These are phyloP conservation scores for Xylaria polymorpha DNA, from an alignment of 2,329 filamentous ascomycete species.

Conservation along the genomic window DNA sequence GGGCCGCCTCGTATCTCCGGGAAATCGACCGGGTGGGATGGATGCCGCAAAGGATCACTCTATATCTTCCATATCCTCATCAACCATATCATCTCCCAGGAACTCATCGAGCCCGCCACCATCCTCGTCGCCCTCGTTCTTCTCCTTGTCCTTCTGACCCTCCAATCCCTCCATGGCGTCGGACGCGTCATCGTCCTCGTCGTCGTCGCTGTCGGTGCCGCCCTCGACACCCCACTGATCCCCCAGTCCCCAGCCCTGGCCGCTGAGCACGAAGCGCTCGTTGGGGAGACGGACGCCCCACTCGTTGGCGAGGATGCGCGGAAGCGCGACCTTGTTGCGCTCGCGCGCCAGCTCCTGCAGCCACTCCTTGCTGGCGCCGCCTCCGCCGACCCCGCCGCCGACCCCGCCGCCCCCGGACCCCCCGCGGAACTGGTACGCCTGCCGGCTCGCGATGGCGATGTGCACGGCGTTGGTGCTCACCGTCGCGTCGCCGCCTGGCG, in stretches of 20 bases:
- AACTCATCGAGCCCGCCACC: conserved; percentile 64
- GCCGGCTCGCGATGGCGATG: conserved; percentile 76
- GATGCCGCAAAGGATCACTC: neutral
- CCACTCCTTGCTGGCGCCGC: conserved; percentile 77
- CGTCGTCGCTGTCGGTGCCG: conserved; percentile 20
- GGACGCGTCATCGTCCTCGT: conserved; percentile 48
- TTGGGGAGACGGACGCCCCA: conserved; percentile 75
- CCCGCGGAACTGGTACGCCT: conserved; percentile 75
- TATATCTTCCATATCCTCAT: conserved; percentile 64
- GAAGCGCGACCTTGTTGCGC: conserved; percentile 74
- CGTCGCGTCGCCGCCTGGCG: conserved; percentile 62
- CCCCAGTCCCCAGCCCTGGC: conserved; percentile 72
- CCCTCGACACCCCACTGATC: conserved; percentile 63
- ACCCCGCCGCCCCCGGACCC: conserved; percentile 59
- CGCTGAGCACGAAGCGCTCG: conserved; percentile 75
- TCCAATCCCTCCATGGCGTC: conserved; percentile 64
- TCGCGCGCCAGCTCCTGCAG: conserved; percentile 79
- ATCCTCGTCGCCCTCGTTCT: conserved; percentile 59
- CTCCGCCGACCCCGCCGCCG: conserved; percentile 55
- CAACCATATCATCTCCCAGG: conserved; percentile 64
- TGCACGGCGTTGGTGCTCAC: conserved; percentile 75
- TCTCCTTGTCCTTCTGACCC: conserved; percentile 49
- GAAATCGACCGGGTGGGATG: neutral
- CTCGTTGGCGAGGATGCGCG: conserved; percentile 71
- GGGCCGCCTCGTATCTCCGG: neutral